Conservation (phyloP, 2,329 filamentous ascomycete genomes). For the Incumbomyces lentus region DNA sequence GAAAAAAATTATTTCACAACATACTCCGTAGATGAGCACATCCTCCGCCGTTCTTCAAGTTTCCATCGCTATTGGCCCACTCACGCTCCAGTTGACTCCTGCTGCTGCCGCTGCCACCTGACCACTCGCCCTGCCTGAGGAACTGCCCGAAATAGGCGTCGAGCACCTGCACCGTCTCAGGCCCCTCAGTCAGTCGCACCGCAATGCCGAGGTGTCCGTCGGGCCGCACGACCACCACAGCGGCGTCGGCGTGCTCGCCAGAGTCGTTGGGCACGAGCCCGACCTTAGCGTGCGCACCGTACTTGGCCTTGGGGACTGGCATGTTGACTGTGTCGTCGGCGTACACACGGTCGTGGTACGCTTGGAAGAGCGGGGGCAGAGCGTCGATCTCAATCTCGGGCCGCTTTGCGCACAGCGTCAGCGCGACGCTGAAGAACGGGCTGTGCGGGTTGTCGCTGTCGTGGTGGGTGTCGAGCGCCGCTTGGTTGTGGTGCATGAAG, state of each 20-base stretch:
- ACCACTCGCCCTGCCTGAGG: conserved; percentile 45
- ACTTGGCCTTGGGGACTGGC: conserved; percentile 57
- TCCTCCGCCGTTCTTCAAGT: too few relatives aligned
- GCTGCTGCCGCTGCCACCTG: conserved; percentile 1
- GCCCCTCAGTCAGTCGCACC: conserved; percentile 60
- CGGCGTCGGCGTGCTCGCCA: conserved; percentile 39
- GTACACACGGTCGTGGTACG: conserved; percentile 75
- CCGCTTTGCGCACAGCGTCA: conserved; percentile 60
- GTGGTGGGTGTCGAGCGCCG: conserved; percentile 57
- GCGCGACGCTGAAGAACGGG: conserved; percentile 67
- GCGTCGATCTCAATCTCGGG: conserved; percentile 63
- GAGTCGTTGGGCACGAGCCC: conserved; percentile 46
- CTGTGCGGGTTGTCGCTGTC: conserved; percentile 80
- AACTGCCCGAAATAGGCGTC: conserved; percentile 75
- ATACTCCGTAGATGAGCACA: too few relatives aligned
- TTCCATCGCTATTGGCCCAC: too few relatives aligned
- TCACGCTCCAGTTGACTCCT: not conserved
- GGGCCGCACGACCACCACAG: conserved; percentile 72
- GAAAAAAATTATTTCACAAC: too few relatives aligned
- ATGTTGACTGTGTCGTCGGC: conserved; percentile 72
- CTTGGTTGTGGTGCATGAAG: conserved; percentile 51
- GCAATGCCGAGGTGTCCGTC: conserved; percentile 81
- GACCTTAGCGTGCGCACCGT: conserved; percentile 77
- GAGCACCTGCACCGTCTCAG: conserved; percentile 68
- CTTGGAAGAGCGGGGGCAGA: conserved; percentile 58